Base-by-base conservation (phyloP, 164 flowering plant species). In the Berberis vulgaris region DNA sequence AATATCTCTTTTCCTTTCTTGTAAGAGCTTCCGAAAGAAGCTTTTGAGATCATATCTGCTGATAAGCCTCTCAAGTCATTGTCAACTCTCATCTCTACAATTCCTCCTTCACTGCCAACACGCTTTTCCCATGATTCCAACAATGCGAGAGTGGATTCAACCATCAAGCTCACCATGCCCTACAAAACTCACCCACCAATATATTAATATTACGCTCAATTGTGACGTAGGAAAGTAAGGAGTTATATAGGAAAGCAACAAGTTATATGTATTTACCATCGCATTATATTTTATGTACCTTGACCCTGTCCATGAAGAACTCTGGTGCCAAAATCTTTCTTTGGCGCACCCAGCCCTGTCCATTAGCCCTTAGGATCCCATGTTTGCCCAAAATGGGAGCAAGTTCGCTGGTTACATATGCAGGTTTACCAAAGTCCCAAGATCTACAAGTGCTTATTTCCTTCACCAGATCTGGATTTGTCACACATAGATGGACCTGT, bases 281-380 rank as follows among this genome's bases (percentile, higher is more conserved):
- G 26, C 26, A 26, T 26, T 26, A 26, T 26, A 26, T 26, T 26
- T 26, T 26, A 26, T 26, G 3, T 50, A 65, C 67, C 67, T 65
- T 65, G 6, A 65, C 81, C 80, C 60, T 84, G 73, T 65, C 54
- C 67, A 65, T 65, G 67, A 13, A 65, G 53, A 65, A 57, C 41
- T 65, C 67, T 0, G 67, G 67, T 39, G 61, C 67, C 8, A 65
- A 56, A 38, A 65, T 57, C 43, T 65, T 65, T 45, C 53, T 65
- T 39, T 82, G 86, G 38, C 77, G 76, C 4, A 72, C 74, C 86
- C 88, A 84, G 10, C n/a, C 1, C 0, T 56, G 26, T 0, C 83
- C 84, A 67, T 82, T 84, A 2, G 84, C 67, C 8, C 69, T 68
- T 1, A 82, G 2, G 41, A 84, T 71, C 3, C 85, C 85, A 7